Base-by-base conservation (phyloP, 2,329 filamentous ascomycete genomes). In the Fusarium scirpi region DNA sequence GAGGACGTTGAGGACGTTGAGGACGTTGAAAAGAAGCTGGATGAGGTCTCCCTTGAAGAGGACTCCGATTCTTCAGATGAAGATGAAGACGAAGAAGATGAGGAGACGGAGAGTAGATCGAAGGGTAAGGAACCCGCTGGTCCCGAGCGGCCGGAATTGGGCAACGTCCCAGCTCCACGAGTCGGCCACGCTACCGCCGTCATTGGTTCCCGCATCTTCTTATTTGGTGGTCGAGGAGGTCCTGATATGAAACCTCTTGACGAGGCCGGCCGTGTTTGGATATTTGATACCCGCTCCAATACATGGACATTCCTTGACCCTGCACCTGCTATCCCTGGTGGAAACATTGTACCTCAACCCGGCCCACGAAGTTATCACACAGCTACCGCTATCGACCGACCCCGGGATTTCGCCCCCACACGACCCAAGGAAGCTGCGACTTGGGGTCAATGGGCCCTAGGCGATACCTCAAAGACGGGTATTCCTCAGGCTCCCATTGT, bases 191-290 rank as follows among this genome's bases (percentile, higher is more conserved):
- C 93, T 34, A 88, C 91, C 0, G 87, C 90, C 15, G 85, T 89
- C 2, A 87, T 96, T 62, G 86, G 90, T 62, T 85, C 86, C 46
- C 89, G 89, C 24, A 89, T 97, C 74, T 95, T 95, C 80, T 70
- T 97, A 44, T 97, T 94, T 79, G 94, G 93, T 49, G 94, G 94
- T 12, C 89, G 92, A 46, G 90, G 91, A 34, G 91, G 91, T 0
- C 80, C 85, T 5, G 89, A 88, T 29, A 90, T 92, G 87, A 82
- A 86, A 3, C 89, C 92, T 1, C 83, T 97, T 13, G 88, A 94
- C 55, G 94, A 97, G 75, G 78, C 83, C 13, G 94, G 94, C 18
- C 84, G 89, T 5, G 84, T 97, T 54, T 97, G 93, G 93, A 84
- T 89, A 30, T 94, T 92, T 74, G 88, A 94, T 77, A 90, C 91